A percentile compares a stretch with the other conserved stretches of the same genome.
These are phyloP conservation scores for Xerocomus nothofagi DNA, from an alignment of 1,284 basidiomycete genomes.

Conservation along the genomic window DNA sequence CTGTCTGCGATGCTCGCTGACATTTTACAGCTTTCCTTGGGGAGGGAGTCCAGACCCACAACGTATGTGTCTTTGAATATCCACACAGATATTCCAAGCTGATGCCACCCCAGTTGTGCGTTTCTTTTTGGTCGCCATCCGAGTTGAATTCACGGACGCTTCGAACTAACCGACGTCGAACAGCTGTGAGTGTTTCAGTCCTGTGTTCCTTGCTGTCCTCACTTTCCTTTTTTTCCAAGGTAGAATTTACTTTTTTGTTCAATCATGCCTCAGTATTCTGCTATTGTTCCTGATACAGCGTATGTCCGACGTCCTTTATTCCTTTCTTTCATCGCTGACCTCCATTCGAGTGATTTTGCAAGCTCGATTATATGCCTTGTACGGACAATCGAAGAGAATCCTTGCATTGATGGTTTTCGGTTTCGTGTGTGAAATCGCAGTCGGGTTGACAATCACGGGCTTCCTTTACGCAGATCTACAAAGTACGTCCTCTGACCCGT, in stretches of 20 bases:
- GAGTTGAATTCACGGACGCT: neutral
- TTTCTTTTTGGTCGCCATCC: neutral
- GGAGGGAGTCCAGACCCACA: neutral
- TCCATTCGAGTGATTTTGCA: slow-evolving; percentile 14
- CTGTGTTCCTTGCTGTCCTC: neutral
- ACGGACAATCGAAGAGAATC: slow-evolving; percentile 7
- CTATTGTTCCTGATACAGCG: slow-evolving; percentile 12
- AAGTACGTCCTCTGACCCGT: slow-evolving; percentile 5
- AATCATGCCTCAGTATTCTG: slow-evolving; percentile 1
- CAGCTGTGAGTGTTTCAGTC: slow-evolving; percentile 11
- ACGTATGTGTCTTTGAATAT: neutral
- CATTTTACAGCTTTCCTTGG: slow-evolving; percentile 10
- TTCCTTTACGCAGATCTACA: neutral
- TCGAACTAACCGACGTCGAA: neutral
- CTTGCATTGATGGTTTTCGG: slow-evolving; percentile 10
- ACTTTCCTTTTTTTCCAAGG: slow-evolving; percentile 8
- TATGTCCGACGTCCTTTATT: neutral
- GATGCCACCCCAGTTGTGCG: slow-evolving; percentile 18
- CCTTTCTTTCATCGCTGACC: neutral
- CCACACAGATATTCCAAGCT: neutral
- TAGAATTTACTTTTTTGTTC: slow-evolving; percentile 4
- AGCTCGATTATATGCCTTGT: slow-evolving; percentile 19
- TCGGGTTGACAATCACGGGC: slow-evolving; percentile 2
- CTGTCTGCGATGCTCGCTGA: neutral
- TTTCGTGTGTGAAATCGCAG: slow-evolving; percentile 12